Evolutionary conservation across 805 yeast species (phyloP).

Genomic region (Yamadazyma laniorum): DNA sequence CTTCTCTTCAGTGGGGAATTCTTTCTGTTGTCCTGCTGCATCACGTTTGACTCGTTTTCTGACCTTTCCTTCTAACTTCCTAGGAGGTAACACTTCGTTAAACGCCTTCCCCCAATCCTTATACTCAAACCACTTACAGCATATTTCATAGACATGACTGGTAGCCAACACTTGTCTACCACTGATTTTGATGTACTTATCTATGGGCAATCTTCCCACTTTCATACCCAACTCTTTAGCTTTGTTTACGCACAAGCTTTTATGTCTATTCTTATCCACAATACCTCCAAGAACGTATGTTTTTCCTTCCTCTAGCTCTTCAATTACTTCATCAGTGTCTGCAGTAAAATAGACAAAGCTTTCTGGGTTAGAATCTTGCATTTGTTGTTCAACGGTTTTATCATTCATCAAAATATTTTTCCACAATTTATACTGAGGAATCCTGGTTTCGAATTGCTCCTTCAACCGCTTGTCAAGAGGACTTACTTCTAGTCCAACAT

Average conservation of each 20-base stretch:
- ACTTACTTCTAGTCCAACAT: conserved; percentile 58
- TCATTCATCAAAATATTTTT: conserved; percentile 53
- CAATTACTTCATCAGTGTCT: conserved; percentile 73
- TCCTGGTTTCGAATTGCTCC: conserved; percentile 62
- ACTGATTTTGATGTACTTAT: conserved; percentile 73
- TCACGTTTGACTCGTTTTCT: conserved; percentile 7
- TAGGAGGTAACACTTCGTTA: conserved; percentile 79
- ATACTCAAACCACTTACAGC: conserved; percentile 75
- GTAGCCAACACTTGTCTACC: conserved; percentile 92
- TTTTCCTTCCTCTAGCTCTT: conserved; percentile 59
- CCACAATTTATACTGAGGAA: conserved; percentile 68
- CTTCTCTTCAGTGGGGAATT: not conserved
- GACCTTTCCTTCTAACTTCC: conserved; percentile 50
- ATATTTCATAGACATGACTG: conserved; percentile 88
- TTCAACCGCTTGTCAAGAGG: conserved; percentile 66
- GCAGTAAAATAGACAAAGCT: conserved; percentile 71
- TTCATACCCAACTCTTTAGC: conserved; percentile 70
- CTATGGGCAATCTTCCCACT: conserved; percentile 84
- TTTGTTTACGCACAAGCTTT: conserved; percentile 73
- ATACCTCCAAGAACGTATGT: conserved; percentile 94
- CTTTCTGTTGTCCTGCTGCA: not conserved
- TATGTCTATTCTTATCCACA: conserved; percentile 91
- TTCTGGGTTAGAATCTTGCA: conserved; percentile 23
- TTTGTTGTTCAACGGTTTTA: conserved; percentile 28
- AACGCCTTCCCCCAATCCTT: conserved; percentile 85